Percentiles rank a stretch among this genome's conserved stretches.
Conservation (phyloP, 2,329 filamentous ascomycete species). For the Cladosporium sp. region DNA sequence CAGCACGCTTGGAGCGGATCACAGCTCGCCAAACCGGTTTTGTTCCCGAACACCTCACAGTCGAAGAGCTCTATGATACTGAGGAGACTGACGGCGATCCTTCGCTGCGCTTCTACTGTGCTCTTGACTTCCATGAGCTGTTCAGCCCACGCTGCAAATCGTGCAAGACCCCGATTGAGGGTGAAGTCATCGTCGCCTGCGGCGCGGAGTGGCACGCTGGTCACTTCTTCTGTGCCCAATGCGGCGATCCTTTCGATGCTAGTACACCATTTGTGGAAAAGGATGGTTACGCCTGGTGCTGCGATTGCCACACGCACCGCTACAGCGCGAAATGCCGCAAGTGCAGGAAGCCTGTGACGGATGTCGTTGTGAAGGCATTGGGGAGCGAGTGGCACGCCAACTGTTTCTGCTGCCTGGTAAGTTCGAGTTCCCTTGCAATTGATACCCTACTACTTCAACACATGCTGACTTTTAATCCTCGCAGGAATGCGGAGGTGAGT, state of each 20-base stretch:
- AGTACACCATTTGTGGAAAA: conserved; percentile 86
- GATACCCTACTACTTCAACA: too few relatives aligned
- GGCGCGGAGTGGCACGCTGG: conserved; percentile 96
- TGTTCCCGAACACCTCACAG: conserved; percentile 56
- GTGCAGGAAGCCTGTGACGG: conserved; percentile 78
- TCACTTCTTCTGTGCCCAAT: conserved; percentile 98
- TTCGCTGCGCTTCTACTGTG: conserved; percentile 83
- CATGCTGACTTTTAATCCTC: too few relatives aligned
- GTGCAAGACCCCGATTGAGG: conserved; percentile 93
- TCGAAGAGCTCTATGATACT: conserved; percentile 40
- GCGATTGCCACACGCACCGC: conserved; percentile 84
- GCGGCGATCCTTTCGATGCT: conserved; percentile 70
- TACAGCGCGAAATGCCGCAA: conserved; percentile 85
- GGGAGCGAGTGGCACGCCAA: conserved; percentile 89
- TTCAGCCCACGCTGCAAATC: conserved; percentile 92
- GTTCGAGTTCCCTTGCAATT: too few relatives aligned
- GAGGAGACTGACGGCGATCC: conserved; percentile 59
- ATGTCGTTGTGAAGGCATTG: conserved; percentile 83
- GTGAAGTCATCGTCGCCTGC: conserved; percentile 88
- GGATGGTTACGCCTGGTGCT: conserved; percentile 96
- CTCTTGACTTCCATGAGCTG: conserved; percentile 96
- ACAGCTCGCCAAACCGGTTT: conserved; percentile 50
- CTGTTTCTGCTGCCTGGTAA: conserved; percentile 75
- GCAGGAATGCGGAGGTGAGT: conserved; percentile 56
- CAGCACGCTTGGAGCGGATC: conserved; percentile 70